Evolutionary conservation across 1,284 basidiomycete genomes (phyloP), one percentile per base, ranked within the genome.

Genomic region (Pascua guehoae): DNA sequence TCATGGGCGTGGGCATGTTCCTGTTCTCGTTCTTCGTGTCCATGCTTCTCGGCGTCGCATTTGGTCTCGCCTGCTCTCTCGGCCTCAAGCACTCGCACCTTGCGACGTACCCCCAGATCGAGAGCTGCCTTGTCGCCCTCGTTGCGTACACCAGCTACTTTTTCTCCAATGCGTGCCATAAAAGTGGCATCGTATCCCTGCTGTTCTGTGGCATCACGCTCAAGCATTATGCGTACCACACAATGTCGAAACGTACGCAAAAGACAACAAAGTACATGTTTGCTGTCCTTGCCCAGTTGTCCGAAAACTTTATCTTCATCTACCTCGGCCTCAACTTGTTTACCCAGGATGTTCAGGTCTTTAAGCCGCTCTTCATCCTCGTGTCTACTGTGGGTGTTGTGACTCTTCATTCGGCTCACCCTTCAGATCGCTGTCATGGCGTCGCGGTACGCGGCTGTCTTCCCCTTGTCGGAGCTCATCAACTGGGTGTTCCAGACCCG

Each of bases 221-320:
- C 68, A 98, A 98, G 78, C 96, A 98, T 75, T 98, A 99, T 71
- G 95, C 95, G 4, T 98, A 97, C 74, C 94, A 98, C 80, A 98
- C 91, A 56, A 99, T 99, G 95, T 97, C 93, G 5, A 84, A 85
- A 32, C 85, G 90, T 54, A 98, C 96, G 0, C 96, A 98, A 72
- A 83, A 89, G 46, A 89, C 93, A 12, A 92, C 89, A n/a, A 93
- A 95, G 74, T 96, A 94, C 80, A 89, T 96, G 62, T 97, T 96
- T 78, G 86, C 86, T 4, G 89, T 89, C 0, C 85, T 96, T 48
- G 92, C 94, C 0, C 89, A 93, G 70, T 84, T 98, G 18, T 92
- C 91, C 24, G 96, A 99, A 79, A 98, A 98, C 77, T 99, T 98
- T 74, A 98, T 99, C 78, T 99, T 99, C 80, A 94, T 99, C 72